phyloP scores from a whole-genome alignment of 805 yeast species.

The Lipomyces japonicus region DNA sequence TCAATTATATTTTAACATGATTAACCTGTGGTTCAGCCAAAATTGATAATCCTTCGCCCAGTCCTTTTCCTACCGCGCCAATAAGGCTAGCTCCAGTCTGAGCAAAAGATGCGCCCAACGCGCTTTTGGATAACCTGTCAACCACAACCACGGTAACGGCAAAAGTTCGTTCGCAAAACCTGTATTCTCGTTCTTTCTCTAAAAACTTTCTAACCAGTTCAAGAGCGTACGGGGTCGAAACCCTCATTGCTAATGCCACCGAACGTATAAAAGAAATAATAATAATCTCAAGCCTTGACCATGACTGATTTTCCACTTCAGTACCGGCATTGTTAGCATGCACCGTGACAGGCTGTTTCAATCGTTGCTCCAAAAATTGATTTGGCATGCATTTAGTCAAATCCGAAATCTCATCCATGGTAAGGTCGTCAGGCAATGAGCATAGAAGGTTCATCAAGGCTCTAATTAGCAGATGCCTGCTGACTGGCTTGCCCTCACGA shows the following conservation, averaged over 20 bases:
- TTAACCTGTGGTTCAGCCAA: background rate
- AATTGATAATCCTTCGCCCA: slow-evolving; percentile 14
- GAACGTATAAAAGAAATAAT: slow-evolving; percentile 10
- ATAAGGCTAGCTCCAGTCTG: slow-evolving; percentile 2
- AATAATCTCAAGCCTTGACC: slow-evolving; percentile 9
- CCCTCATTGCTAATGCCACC: slow-evolving; percentile 8
- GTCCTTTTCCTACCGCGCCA: slow-evolving; percentile 18
- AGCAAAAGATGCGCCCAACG: slow-evolving; percentile 9
- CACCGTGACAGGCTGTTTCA: too few species aligned
- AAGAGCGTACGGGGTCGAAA: slow-evolving; percentile 12
- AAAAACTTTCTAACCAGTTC: slow-evolving; percentile 7
- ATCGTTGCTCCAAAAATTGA: too few species aligned
- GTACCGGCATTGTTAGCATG: background rate
- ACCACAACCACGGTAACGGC: background rate
- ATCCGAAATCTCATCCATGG: slow-evolving; percentile 6
- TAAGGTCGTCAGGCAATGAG: slow-evolving; percentile 16
- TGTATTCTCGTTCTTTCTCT: slow-evolving; percentile 17
- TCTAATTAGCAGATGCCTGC: slow-evolving; percentile 19
- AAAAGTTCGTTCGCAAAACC: slow-evolving; percentile 10
- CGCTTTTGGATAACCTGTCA: slow-evolving; percentile 12
- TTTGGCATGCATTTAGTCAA: slow-evolving; percentile 10
- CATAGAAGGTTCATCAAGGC: slow-evolving; percentile 15
- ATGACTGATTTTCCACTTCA: background rate
- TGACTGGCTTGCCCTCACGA: too few species aligned
- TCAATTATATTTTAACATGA: background rate